Conservation (phyloP, 345 rosid species). For the Excoecaria cochinchinensis region DNA sequence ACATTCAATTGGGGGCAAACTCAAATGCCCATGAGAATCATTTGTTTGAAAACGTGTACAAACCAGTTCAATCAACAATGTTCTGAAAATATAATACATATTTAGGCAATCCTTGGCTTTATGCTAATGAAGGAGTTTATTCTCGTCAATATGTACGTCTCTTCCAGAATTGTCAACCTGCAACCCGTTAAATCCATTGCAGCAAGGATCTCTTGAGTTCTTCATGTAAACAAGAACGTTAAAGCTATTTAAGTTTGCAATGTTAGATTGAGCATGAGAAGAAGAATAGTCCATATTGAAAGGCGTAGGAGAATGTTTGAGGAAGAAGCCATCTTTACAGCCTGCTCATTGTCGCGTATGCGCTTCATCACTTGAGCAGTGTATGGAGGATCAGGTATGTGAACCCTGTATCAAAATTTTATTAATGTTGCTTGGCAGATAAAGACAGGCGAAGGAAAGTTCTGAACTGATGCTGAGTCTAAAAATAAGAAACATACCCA, state of each 20-base stretch:
- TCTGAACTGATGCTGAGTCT: background rate
- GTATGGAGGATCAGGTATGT: constrained; percentile 25
- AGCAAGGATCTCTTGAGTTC: too few species aligned
- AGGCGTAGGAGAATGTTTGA: constrained; percentile 39
- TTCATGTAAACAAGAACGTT: background rate
- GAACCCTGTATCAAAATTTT: constrained; percentile 29
- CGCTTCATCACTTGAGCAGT: constrained; percentile 24
- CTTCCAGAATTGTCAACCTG: background rate
- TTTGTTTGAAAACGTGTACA: background rate
- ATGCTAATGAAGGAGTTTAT: background rate
- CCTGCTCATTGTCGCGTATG: constrained; percentile 32
- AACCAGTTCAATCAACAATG: background rate
- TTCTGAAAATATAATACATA: background rate
- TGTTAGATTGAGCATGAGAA: constrained; percentile 29
- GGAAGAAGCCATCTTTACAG: constrained; percentile 44
- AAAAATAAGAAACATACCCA: constrained; percentile 24
- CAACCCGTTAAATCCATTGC: background rate
- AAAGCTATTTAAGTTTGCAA: constrained; percentile 6
- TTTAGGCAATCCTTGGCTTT: background rate
- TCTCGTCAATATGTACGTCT: background rate
- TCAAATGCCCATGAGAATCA: background rate
- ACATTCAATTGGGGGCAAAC: background rate
- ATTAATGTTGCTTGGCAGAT: background rate
- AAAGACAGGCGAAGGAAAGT: too few species aligned
- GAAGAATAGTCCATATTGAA: constrained; percentile 31